Conservation (phyloP, 75 land plant species). For the Chamaecyparis obtusa region DNA sequence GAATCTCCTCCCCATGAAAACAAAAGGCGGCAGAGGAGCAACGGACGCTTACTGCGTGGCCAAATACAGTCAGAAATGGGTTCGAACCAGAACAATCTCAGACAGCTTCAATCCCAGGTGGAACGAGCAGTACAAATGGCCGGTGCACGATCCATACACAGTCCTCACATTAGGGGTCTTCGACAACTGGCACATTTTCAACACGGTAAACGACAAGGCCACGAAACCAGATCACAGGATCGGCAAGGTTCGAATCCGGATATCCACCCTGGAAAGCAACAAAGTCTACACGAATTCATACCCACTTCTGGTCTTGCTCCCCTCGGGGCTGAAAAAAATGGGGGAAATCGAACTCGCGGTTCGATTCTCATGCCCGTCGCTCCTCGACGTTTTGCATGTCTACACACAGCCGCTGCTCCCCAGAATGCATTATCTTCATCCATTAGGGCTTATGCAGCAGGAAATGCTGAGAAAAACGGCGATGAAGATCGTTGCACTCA, state of each 20-base stretch:
- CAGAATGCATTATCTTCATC: slow-evolving; percentile 80
- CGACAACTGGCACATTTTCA: slow-evolving; percentile 77
- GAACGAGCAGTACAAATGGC: slow-evolving; percentile 97
- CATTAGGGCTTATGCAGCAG: slow-evolving; percentile 63
- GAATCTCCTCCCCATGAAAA: slow-evolving; percentile 76
- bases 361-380: slow-evolving; percentile 53
- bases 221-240: slow-evolving; percentile 49
- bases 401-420: slow-evolving; percentile 74
- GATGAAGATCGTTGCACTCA: slow-evolving; percentile 58
- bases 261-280: slow-evolving; percentile 81
- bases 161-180: slow-evolving; percentile 81
- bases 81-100: slow-evolving; percentile 71
- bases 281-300: slow-evolving; percentile 69
- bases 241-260: slow-evolving; percentile 76
- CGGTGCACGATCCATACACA: slow-evolving; percentile 85
- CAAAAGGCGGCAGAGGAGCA: slow-evolving; percentile 59
- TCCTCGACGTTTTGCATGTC: slow-evolving; percentile 52
- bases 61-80: slow-evolving; percentile 91
- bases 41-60: slow-evolving; percentile 87
- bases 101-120: slow-evolving; percentile 87
- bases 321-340: slow-evolving; percentile 81
- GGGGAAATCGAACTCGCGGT: slow-evolving; percentile 88
- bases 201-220: slow-evolving; percentile 16
- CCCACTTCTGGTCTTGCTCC: slow-evolving; percentile 51
- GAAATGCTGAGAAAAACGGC: slow-evolving; percentile 67